Conservation (phyloP, 129 eudicot species). For the Chrysanthemum makinoi region DNA sequence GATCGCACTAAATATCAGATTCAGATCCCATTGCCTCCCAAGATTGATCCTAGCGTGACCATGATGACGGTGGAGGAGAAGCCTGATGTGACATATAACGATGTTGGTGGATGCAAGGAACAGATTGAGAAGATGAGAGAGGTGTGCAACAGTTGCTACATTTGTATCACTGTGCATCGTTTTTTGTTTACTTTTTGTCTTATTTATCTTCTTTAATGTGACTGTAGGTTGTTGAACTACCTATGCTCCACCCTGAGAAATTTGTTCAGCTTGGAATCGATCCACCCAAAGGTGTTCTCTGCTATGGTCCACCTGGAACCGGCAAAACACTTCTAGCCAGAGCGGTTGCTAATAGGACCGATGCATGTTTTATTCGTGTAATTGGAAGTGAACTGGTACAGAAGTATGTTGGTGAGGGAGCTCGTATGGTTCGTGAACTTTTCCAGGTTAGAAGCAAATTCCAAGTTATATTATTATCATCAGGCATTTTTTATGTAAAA, state of each 20-base stretch:
- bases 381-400: conserved; percentile 94
- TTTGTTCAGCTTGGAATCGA: conserved; percentile 99
- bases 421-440: conserved; percentile 96
- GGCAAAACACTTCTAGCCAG: conserved; percentile 94
- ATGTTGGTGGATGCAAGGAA: conserved; percentile 98
- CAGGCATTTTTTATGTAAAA: too few species aligned
- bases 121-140: conserved; percentile 99
- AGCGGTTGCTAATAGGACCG: conserved; percentile 94
- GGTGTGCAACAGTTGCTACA: conserved; percentile 37
- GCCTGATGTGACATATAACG: conserved; percentile 97
- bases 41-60: conserved; percentile 97
- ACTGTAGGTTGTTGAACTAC: conserved; percentile 87
- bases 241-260: conserved; percentile 99
- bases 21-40: conserved; percentile 97
- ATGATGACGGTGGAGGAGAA: conserved; percentile 99
- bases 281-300: conserved; percentile 98
- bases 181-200: not conserved
- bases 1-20: conserved; percentile 91
- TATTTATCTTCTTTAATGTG: not conserved
- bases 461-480: not conserved
- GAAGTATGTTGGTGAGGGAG: conserved; percentile 97
- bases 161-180: not conserved
- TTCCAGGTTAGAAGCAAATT: conserved; percentile 60
- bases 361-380: conserved; percentile 95
- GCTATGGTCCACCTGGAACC: conserved; percentile 99